Evolutionary conservation across 2,329 filamentous ascomycete genomes (phyloP).

Genomic region (Colletotrichum viniferum): DNA sequence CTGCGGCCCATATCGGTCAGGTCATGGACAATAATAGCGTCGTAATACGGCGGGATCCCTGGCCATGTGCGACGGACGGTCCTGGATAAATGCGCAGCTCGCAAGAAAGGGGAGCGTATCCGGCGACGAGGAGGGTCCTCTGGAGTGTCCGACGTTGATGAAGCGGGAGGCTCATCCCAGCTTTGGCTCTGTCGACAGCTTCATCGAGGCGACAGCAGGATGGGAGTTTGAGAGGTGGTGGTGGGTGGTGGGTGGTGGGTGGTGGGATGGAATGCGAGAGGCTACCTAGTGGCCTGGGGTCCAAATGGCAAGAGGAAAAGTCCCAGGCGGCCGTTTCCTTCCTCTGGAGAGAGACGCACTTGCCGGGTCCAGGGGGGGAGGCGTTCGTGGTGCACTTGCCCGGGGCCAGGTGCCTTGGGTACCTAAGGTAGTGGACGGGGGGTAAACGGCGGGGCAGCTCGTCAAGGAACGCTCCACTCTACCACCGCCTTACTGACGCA

Average conservation of each 20-base stretch:
- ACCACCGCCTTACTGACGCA: neutral
- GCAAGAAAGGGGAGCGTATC: neutral
- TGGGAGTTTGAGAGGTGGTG: neutral
- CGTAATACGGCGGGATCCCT: neutral
- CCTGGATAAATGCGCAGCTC: neutral
- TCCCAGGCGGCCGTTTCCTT: conserved; percentile 16
- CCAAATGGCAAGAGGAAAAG: neutral
- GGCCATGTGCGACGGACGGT: neutral
- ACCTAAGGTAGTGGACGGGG: neutral
- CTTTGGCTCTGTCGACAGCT: neutral
- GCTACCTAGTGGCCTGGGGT: neutral
- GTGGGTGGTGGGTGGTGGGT: neutral
- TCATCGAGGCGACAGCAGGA: neutral
- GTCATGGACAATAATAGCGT: neutral
- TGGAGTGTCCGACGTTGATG: neutral
- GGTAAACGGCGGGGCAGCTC: neutral
- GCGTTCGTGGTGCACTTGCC: neutral
- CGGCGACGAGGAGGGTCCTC: neutral
- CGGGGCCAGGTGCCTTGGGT: neutral
- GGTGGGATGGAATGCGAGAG: neutral
- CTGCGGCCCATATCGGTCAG: neutral
- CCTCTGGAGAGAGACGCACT: conserved; percentile 1
- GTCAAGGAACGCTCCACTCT: neutral
- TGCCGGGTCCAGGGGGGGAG: neutral
- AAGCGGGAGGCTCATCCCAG: neutral